Evolutionary conservation across 495 filamentous ascomycete genomes (phyloP), one percentile per base, ranked within the genome.

Genomic region (Aspergillus kassunensis): DNA sequence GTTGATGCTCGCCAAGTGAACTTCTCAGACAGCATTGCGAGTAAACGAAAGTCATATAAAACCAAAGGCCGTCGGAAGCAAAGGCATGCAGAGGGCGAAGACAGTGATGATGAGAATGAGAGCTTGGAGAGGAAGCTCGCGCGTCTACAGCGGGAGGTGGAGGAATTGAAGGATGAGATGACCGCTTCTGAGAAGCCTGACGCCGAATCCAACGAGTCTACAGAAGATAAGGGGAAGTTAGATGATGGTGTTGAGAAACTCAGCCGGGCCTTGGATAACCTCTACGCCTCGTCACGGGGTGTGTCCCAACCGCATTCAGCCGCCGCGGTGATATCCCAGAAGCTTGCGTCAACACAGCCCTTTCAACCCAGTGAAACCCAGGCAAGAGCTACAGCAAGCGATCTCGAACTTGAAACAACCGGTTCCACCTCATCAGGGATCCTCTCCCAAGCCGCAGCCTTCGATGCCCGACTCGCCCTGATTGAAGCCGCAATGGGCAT

Each of bases 401-500:
- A 46, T 29, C 31, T 39, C 13, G 36, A 51, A 11, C 34, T 42
- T 40, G 53, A 53, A 25, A 25, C 48, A 6, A 60, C 29, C 75
- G 72, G 29, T 82, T 83, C 65, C 81, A 74, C 12, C 65, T 74
- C 53, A 76, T 74, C 53, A 75, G 87, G 41, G 62, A 70, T 86
- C 16, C 78, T 97, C 11, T 81, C 85, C 16, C 87, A 89, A 60
- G 89, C 89, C 6, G 89, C 91, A 20, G 88, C 92, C 49, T 95
- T 97, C 54, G 93, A 97, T 63, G 73, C 78, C 27, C 84, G 93
- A 4, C 77, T 99, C 3, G 72, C 85, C 0, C 60, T 85, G 7
- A 73, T 99, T 27, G 93, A 99, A 69, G 83, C 82, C 43, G 80
- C 84, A 2, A 80, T 97, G 40, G 95, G 95, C 13, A 78, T 96